Percentiles rank a stretch among this genome's conserved stretches.
Evolutionary conservation across 2,329 filamentous ascomycete species (phyloP).

Genomic region (Aspergillus bombycis): DNA sequence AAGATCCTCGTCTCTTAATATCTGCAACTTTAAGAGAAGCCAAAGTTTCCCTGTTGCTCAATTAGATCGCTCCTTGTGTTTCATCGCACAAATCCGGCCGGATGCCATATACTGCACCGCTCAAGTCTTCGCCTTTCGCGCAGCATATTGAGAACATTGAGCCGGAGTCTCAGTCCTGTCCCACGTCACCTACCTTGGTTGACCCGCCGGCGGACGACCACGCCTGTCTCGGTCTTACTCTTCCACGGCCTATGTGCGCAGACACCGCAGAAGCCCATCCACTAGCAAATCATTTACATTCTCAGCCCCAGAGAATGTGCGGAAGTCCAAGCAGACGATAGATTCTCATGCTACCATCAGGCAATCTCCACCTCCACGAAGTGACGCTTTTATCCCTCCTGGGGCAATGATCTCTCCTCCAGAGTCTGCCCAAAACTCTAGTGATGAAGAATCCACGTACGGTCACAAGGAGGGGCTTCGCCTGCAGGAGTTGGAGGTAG

Average conservation of each 20-base stretch:
- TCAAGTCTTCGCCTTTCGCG: slow-evolving; percentile 60
- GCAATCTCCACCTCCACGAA: slow-evolving; percentile 82
- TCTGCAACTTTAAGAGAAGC: not conserved
- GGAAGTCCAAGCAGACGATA: slow-evolving; percentile 26
- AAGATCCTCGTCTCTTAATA: slow-evolving; percentile 8
- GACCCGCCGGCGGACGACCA: slow-evolving; percentile 39
- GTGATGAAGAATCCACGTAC: slow-evolving; percentile 68
- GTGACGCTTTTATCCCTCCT: slow-evolving; percentile 74
- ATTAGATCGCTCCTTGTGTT: slow-evolving; percentile 30
- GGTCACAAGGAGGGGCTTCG: slow-evolving; percentile 50
- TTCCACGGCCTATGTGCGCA: slow-evolving; percentile 64
- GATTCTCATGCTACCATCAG: slow-evolving; percentile 66
- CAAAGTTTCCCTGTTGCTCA: slow-evolving; percentile 1
- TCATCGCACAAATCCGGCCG: slow-evolving; percentile 40
- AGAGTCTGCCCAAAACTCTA: slow-evolving; percentile 78
- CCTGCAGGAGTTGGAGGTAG: slow-evolving; percentile 73
- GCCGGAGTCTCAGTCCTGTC: slow-evolving; percentile 37
- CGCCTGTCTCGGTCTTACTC: slow-evolving; percentile 59
- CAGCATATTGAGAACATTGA: slow-evolving; percentile 55
- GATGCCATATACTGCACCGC: slow-evolving; percentile 56
- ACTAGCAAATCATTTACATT: slow-evolving; percentile 39
- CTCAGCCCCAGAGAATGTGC: slow-evolving; percentile 33
- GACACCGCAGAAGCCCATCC: slow-evolving; percentile 63
- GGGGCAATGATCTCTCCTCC: slow-evolving; percentile 90
- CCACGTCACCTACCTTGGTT: slow-evolving; percentile 21